These are phyloP conservation scores for Didymella keratinophila DNA, from an alignment of 2,329 filamentous ascomycete genomes.

Conservation along the genomic window DNA sequence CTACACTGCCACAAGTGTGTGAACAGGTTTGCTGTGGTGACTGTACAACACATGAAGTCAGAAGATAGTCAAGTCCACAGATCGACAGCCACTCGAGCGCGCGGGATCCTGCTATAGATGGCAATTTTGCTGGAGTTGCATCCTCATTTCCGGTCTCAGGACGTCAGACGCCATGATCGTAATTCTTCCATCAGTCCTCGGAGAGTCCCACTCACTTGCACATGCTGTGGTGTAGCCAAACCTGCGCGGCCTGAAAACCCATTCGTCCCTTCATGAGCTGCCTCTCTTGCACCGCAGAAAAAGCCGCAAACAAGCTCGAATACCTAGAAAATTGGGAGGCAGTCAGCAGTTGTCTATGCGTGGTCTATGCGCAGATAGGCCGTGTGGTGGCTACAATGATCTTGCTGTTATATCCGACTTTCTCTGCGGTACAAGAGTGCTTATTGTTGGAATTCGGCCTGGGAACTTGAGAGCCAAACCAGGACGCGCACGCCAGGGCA, in stretches of 20 bases:
- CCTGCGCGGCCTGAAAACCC: not conserved
- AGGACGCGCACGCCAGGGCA: conserved; percentile 9
- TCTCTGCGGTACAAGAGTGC: too few species aligned
- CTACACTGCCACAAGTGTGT: conserved; percentile 9
- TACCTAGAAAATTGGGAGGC: too few species aligned
- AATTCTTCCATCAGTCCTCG: conserved; percentile 13
- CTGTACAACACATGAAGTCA: not conserved
- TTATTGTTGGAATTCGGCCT: not conserved
- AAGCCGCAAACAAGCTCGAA: too few species aligned
- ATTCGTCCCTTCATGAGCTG: conserved; percentile 7
- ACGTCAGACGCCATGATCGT: conserved; percentile 5
- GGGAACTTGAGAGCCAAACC: not conserved
- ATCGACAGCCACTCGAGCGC: not conserved
- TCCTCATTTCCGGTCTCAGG: conserved; percentile 7
- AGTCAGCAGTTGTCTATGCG: too few species aligned
- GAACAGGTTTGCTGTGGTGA: conserved; percentile 1
- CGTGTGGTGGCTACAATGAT: too few species aligned
- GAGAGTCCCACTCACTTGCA: conserved; percentile 12
- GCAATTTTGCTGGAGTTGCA: conserved; percentile 12
- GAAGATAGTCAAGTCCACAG: not conserved
- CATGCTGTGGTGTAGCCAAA: conserved; percentile 18
- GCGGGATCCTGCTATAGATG: conserved; percentile 7
- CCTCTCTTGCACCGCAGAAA: too few species aligned
- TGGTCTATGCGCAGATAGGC: too few species aligned
- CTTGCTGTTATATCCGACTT: too few species aligned